A percentile compares a stretch with the other conserved stretches of the same genome.
phyloP scores from a whole-genome alignment of 164 flowering plant genomes.

The Brasenia schreberi region DNA sequence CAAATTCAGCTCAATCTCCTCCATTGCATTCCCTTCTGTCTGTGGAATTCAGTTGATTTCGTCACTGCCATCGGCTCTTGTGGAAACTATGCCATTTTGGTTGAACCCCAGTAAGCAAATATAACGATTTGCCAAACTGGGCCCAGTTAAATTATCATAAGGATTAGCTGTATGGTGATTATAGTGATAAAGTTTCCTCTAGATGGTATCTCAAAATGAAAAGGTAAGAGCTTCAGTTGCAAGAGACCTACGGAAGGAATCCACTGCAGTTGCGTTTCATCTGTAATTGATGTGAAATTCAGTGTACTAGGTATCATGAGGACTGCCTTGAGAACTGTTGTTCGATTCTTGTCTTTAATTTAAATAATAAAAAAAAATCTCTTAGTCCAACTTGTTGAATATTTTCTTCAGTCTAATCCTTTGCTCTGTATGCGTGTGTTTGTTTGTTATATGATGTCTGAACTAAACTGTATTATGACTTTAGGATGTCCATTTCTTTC shows the following conservation, averaged over 20 bases:
- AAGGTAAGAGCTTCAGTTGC: conserved; percentile 3
- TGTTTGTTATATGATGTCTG: no score
- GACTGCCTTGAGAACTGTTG: conserved; percentile 3
- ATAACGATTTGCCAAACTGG: conserved; percentile 1
- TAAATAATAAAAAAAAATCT: conserved; percentile 5
- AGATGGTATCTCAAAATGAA: conserved; percentile 2
- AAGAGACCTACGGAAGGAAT: conserved; percentile 1
- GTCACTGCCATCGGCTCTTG: not conserved
- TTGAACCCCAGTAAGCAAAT: conserved; percentile 1
- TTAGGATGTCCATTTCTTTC: no score
- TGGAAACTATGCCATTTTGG: conserved; percentile 1
- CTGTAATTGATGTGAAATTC: conserved; percentile 1
- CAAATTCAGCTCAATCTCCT: not conserved
- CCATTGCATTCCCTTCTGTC: not conserved
- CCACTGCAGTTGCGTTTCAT: conserved; percentile 8
- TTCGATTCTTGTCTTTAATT: conserved; percentile 1
- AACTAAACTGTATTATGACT: no score
- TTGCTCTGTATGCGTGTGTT: no score
- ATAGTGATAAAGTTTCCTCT: conserved; percentile 4
- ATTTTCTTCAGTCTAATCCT: no score
- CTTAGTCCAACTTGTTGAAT: not conserved
- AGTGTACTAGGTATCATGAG: conserved; percentile 10
- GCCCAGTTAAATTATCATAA: not conserved
- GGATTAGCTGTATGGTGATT: not conserved
- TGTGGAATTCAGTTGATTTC: not conserved